phyloP scores from a whole-genome alignment of 768 basidiomycete genomes.

The Clathrus columnatus region DNA sequence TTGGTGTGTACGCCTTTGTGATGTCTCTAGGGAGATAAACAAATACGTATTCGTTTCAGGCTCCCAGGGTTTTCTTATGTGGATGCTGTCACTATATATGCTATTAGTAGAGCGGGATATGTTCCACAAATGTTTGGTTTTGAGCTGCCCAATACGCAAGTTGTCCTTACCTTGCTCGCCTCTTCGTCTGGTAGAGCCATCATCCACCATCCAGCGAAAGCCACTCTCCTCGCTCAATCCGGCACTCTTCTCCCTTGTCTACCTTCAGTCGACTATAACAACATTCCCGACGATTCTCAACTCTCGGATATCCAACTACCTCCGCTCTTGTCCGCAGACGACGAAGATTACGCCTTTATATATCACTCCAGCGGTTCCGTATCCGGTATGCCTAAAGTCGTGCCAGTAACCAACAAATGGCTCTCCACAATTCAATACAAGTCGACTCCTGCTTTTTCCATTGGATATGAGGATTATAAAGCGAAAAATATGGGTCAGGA shows the following conservation, averaged over 20 bases:
- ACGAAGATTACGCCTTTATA: slow-evolving; percentile 47
- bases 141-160: slow-evolving; percentile 62
- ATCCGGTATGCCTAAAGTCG: slow-evolving; percentile 75
- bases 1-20: slow-evolving; percentile 40
- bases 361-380: slow-evolving; percentile 81
- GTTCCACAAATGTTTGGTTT: slow-evolving; percentile 72
- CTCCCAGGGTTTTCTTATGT: slow-evolving; percentile 62
- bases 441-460: slow-evolving; percentile 42
- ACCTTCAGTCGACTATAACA: slow-evolving; percentile 32
- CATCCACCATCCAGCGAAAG: slow-evolving; percentile 40
- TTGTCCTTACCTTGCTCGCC: slow-evolving; percentile 62
- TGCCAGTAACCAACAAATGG: slow-evolving; percentile 64
- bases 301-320: slow-evolving; percentile 33
- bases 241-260: neutral
- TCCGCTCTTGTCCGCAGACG: slow-evolving; percentile 27
- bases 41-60: slow-evolving; percentile 43
- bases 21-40: neutral
- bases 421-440: slow-evolving; percentile 53
- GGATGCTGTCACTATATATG: slow-evolving; percentile 68
- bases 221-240: neutral
- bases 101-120: slow-evolving; percentile 66
- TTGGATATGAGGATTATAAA: slow-evolving; percentile 30
- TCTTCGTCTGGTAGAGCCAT: slow-evolving; percentile 55
- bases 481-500: slow-evolving; percentile 35
- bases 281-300: slow-evolving; percentile 29